Evolutionary conservation across 345 rosid genomes (phyloP), one percentile per base, ranked within the genome.

Genomic region (Durio zibethinus): DNA sequence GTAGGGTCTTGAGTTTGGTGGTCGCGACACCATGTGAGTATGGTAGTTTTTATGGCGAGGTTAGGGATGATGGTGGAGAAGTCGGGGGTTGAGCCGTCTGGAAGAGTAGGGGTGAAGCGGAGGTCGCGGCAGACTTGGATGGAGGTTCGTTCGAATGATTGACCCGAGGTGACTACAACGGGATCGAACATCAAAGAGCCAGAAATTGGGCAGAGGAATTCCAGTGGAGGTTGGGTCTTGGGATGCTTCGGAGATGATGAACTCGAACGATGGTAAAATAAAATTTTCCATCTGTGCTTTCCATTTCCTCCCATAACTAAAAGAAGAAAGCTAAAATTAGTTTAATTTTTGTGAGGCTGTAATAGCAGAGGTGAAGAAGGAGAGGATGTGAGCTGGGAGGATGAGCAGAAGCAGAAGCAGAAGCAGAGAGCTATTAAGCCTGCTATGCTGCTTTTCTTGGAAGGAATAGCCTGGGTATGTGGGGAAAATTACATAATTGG

Each of bases 121-220:
- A 91, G 77, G 70, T 88, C 80, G 10, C 73, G 81, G 71, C 98
- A 94, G 72, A 90, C 90, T 69, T 91, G 87, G 43, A 94, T 90
- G 57, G 85, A 87, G 50, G 84, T 76, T 0, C 94, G 84, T 69
- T 94, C 98, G 72, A 90, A 94, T 59, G 97, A 88, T 72, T 93
- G 98, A 54, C 98, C 98, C 10, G 98, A 86, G 72, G 95, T 84
- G 11, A 94, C 90, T 38, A 93, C 90, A 23, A 93, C 98, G 0
- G 98, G 98, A 81, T 94, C 95, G 73, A 82, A 80, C 98, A 94
- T 94, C 38, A 94, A 68, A 2, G 85, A 78, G 4, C 86, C 89
- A 1, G 94, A 84, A 72, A 94, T 73, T 0, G 98, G 94, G 75
- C 98, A 94, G 20, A 90, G 31, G 67, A 93, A 91, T 78, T 94